These are phyloP conservation scores for Alternaria brassicicola DNA, from an alignment of 2,329 filamentous ascomycete species.

Conservation along the genomic window DNA sequence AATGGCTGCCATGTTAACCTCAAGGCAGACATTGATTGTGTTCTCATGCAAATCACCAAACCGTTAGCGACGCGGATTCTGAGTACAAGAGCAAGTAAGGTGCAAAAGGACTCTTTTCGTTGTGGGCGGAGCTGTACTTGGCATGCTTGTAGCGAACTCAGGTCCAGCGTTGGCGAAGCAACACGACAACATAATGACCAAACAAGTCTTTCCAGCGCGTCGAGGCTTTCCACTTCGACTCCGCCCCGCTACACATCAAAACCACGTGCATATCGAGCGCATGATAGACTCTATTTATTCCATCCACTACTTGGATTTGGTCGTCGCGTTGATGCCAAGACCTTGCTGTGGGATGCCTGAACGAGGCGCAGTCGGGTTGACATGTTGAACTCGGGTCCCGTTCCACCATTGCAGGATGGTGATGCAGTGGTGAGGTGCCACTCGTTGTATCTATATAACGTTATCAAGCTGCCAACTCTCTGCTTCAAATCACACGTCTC, in stretches of 20 bases:
- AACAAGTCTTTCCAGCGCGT: not conserved
- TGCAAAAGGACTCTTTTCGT: not conserved
- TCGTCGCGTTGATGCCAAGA: not conserved
- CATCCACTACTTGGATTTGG: not conserved
- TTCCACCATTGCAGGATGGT: not conserved
- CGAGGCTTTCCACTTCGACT: not conserved
- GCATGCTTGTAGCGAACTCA: not conserved
- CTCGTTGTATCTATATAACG: not conserved
- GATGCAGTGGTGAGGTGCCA: not conserved
- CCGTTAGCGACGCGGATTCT: not conserved
- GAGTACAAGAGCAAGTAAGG: not conserved
- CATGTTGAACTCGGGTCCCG: not conserved
- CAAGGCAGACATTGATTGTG: not conserved
- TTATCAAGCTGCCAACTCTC: not conserved
- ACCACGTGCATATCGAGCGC: not conserved
- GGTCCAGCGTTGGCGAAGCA: not conserved
- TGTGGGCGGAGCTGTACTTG: not conserved
- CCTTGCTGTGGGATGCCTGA: not conserved
- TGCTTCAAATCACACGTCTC: not conserved
- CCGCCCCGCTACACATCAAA: too few relatives aligned
- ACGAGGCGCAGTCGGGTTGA: not conserved
- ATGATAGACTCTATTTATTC: not conserved
- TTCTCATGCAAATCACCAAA: not conserved
- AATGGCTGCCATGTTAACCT: not conserved
- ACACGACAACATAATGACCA: not conserved